These are phyloP conservation scores for Warburgia ugandensis DNA, from an alignment of 164 flowering plant species.

Conservation along the genomic window DNA sequence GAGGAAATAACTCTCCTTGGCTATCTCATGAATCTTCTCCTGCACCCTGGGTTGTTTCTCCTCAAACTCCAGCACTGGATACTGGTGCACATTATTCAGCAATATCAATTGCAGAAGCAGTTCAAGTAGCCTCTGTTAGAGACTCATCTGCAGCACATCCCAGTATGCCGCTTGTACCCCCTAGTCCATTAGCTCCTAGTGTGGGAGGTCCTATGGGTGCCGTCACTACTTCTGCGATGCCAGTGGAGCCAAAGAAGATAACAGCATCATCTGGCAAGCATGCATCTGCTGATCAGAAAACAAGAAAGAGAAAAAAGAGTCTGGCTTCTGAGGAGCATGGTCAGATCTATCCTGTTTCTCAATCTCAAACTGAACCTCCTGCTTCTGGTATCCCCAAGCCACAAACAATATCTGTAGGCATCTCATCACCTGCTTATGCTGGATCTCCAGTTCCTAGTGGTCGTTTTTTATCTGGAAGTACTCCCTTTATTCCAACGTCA, in stretches of 20 bases:
- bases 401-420: constrained; percentile 28
- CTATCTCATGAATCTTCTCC: constrained; percentile 50
- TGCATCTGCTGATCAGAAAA: constrained; percentile 38
- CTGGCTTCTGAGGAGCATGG: constrained; percentile 33
- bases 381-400: constrained; percentile 16
- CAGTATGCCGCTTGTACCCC: constrained; percentile 25
- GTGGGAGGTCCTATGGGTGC: constrained; percentile 27
- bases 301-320: constrained; percentile 67
- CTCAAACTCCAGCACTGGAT: constrained; percentile 44
- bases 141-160: constrained; percentile 39
- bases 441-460: constrained; percentile 17
- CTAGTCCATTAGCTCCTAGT: constrained; percentile 28
- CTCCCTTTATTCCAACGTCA: constrained; percentile 22
- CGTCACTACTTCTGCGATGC: constrained; percentile 28
- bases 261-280: constrained; percentile 25
- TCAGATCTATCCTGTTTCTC: constrained; percentile 24
- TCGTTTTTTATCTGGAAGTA: constrained; percentile 13
- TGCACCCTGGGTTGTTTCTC: constrained; percentile 54
- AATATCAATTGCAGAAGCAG: constrained; percentile 47
- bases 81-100: constrained; percentile 35
- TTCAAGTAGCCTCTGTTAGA: constrained; percentile 46
- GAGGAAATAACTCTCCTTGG: constrained; percentile 57
- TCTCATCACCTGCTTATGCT: constrained; percentile 21
- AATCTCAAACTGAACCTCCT: constrained; percentile 24
- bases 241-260: constrained; percentile 27